phyloP scores from a whole-genome alignment of 805 yeast genomes.

The Nakazawaea siamensis region DNA sequence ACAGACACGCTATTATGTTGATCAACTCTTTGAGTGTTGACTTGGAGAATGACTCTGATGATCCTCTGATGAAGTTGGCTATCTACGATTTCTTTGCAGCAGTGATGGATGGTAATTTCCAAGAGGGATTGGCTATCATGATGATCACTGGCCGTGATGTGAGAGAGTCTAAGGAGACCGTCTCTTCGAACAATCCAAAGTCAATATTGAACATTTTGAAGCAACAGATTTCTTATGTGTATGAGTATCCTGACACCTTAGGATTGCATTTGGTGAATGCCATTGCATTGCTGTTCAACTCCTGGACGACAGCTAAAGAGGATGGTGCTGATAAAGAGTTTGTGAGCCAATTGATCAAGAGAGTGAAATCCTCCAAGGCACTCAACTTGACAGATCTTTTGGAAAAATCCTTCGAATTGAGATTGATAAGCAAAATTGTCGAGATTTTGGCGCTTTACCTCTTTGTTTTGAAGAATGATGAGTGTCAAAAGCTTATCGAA shows the following conservation, averaged over 20 bases:
- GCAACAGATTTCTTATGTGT: conserved; percentile 41
- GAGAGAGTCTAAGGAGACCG: background rate
- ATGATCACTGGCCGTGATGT: conserved; percentile 55
- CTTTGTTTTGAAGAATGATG: conserved; percentile 44
- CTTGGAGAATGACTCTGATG: conserved; percentile 47
- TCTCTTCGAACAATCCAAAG: background rate
- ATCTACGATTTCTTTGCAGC: conserved; percentile 60
- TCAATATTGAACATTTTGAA: conserved; percentile 53
- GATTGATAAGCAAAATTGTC: conserved; percentile 56
- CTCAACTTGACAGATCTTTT: conserved; percentile 15
- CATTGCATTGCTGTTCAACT: conserved; percentile 63
- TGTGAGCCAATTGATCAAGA: conserved; percentile 30
- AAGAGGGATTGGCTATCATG: conserved; percentile 68
- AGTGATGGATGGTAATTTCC: conserved; percentile 54
- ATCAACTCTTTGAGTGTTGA: conserved; percentile 54
- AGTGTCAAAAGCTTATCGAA: conserved; percentile 33
- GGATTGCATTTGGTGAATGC: conserved; percentile 65
- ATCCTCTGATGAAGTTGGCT: conserved; percentile 41
- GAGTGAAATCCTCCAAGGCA: conserved; percentile 17
- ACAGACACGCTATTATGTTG: conserved; percentile 49
- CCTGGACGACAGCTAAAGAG: conserved; percentile 63
- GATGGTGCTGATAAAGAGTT: conserved; percentile 41
- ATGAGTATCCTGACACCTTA: conserved; percentile 51
- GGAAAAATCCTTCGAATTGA: conserved; percentile 43
- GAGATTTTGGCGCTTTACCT: conserved; percentile 70